Evolutionary conservation across 2,329 filamentous ascomycete species (phyloP), one percentile per base, ranked within the genome.

Genomic region (Alternaria rosae): DNA sequence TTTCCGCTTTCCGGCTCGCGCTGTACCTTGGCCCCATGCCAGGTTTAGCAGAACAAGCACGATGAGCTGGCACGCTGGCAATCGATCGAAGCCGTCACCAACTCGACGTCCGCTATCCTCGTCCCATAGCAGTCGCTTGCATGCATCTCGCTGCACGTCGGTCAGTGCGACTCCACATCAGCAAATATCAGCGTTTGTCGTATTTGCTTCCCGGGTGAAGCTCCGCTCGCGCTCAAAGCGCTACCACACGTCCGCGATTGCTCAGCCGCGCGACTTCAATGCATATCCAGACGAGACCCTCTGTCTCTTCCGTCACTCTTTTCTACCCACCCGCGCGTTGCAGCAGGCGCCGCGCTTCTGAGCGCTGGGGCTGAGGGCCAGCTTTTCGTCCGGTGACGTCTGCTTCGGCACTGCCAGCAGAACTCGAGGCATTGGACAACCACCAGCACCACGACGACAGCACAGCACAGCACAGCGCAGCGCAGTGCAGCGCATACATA

Each of bases 301-400:
- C 51, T 47, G 52, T 58, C 47, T 56, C 58, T 57, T 32, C 51
- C 41, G 63, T 58, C 58, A 57, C 60, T 59, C 51, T 54, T 48
- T 57, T 59, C 35, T 25, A 51, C 59, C 56, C 45, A 41, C 47
- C 50, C 63, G 60, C 64, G 43, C 53, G 43, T 59, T 53, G 57
- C 53, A 43, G 59, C 53, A 38, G 48, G 57, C 57, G 59, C 61
- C 58, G 61, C 62, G 65, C 61, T 57, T 59, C 67, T 59, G 65
- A 59, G 64, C 65, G 61, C 62, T 59, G 60, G 52, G 65, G 57
- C 65, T 66, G 62, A 64, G 56, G 44, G 59, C 44, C 55, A 58
- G 61, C 62, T 59, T 55, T 55, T 58, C 56, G 54, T 57, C 50
- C 59, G 63, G 62, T 68, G 67, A 68, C 65, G 60, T 66, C 45